Percentiles rank a stretch among this genome's conserved stretches.
phyloP scores from a whole-genome alignment of 495 filamentous ascomycete genomes.

The Trichoderma gamsii region DNA sequence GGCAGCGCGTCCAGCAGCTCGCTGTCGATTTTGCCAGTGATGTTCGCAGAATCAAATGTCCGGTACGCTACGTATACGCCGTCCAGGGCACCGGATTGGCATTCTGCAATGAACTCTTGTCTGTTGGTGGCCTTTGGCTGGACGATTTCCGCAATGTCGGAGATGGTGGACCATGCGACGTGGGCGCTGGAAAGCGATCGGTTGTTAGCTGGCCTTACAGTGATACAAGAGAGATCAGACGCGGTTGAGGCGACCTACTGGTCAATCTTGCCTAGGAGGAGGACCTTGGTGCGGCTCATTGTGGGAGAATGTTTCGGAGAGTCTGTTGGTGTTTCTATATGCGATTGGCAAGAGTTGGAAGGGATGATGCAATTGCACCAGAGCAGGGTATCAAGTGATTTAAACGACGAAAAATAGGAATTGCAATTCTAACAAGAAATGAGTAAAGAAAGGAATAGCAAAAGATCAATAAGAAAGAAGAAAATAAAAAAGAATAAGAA shows the following conservation, averaged over 20 bases:
- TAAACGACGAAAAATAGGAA: background rate
- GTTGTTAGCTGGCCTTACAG: background rate
- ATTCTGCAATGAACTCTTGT: slow-evolving; percentile 64
- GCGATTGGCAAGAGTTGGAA: background rate
- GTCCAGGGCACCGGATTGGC: slow-evolving; percentile 59
- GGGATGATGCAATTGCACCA: slow-evolving; percentile 10
- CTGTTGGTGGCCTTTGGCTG: slow-evolving; percentile 24
- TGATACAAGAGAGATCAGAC: too few relatives aligned
- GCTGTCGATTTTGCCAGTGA: slow-evolving; percentile 65
- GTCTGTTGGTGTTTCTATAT: background rate
- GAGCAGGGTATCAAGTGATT: background rate
- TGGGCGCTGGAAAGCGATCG: slow-evolving; percentile 24
- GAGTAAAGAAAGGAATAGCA: background rate
- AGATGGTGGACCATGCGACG: slow-evolving; percentile 24
- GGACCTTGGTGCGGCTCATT: slow-evolving; percentile 25
- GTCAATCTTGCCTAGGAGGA: slow-evolving; percentile 29
- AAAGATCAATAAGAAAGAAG: background rate
- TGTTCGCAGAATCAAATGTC: slow-evolving; percentile 59
- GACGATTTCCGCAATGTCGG: slow-evolving; percentile 26
- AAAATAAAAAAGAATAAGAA: background rate
- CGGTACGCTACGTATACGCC: slow-evolving; percentile 66
- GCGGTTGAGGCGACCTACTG: slow-evolving; percentile 22
- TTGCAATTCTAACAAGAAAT: background rate
- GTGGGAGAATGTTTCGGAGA: background rate
- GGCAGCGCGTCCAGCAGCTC: slow-evolving; percentile 64